phyloP scores from a whole-genome alignment of 2,329 filamentous ascomycete genomes.

The Beauveria sp. region DNA sequence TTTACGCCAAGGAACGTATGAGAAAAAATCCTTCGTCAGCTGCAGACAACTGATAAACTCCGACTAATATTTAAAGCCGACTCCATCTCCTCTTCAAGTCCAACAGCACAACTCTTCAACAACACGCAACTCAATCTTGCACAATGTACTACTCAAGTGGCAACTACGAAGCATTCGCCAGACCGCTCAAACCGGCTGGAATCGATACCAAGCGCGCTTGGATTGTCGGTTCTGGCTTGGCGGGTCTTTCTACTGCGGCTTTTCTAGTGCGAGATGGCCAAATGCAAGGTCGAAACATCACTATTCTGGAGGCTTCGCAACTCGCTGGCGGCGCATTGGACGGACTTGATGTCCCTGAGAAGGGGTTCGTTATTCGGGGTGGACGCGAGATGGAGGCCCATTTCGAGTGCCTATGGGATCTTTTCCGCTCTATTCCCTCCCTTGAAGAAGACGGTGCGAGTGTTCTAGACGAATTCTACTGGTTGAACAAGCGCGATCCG shows the following conservation, averaged over 20 bases:
- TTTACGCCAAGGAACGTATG: not conserved
- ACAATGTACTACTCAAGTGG: not conserved
- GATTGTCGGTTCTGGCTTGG: not conserved
- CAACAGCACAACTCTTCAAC: not conserved
- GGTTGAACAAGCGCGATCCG: conserved; percentile 19
- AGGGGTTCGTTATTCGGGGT: conserved; percentile 25
- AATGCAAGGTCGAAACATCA: not conserved
- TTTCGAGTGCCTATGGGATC: conserved; percentile 21
- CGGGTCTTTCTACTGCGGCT: not conserved
- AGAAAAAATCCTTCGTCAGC: not conserved
- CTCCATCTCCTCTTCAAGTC: not conserved
- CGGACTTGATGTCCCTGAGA: conserved; percentile 13
- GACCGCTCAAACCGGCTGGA: not conserved
- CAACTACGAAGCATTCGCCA: not conserved
- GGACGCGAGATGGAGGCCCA: conserved; percentile 24
- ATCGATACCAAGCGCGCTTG: not conserved
- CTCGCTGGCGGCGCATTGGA: conserved; percentile 22
- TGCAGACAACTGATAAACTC: not conserved
- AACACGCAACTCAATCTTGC: not conserved
- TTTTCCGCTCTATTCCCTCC: conserved; percentile 23
- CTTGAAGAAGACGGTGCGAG: conserved; percentile 21
- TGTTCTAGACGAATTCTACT: conserved; percentile 25
- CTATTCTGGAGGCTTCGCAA: not conserved
- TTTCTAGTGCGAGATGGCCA: not conserved
- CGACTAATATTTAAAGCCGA: not conserved